phyloP scores from a whole-genome alignment of 73 alveolate genomes.

The Paramecium tetraurelia region DNA sequence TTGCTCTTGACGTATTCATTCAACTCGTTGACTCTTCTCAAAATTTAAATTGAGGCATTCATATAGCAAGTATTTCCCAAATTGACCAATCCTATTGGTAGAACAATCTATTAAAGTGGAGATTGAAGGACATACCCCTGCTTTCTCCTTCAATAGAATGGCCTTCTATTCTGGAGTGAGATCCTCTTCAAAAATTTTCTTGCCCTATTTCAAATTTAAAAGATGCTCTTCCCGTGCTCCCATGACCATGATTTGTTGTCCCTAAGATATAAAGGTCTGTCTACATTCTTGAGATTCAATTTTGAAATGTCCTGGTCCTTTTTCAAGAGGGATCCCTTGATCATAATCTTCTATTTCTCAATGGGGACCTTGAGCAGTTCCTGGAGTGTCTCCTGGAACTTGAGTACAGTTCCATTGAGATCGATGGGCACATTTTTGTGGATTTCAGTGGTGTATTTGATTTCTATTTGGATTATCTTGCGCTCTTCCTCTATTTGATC shows the following conservation, averaged over 20 bases:
- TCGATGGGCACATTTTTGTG: constrained; percentile 38
- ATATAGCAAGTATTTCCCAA: constrained; percentile 98
- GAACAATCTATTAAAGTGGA: constrained; percentile 3
- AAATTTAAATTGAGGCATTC: constrained; percentile 90
- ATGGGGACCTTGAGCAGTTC: constrained; percentile 82
- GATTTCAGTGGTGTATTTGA: constrained; percentile 35
- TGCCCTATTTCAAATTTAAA: constrained; percentile 64
- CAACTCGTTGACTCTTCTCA: constrained; percentile 90
- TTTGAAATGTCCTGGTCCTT: constrained; percentile 6
- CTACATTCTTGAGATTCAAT: constrained; percentile 53
- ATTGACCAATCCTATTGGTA: constrained; percentile 92
- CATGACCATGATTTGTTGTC: constrained; percentile 81
- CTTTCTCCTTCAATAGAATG: constrained; percentile 84
- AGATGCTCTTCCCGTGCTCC: constrained; percentile 91
- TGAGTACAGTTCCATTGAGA: constrained; percentile 6
- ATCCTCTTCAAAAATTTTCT: constrained; percentile 88
- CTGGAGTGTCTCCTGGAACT: constrained; percentile 65
- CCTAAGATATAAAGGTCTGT: background rate
- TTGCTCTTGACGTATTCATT: constrained; percentile 72
- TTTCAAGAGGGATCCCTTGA: constrained; percentile 87
- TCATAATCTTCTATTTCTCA: constrained; percentile 87
- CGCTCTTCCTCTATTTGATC: background rate
- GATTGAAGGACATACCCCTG: constrained; percentile 75
- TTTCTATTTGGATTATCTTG: constrained; percentile 10
- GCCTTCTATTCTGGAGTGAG: constrained; percentile 94